Base-by-base conservation (phyloP, 1,284 basidiomycete species). In the Apiotrichum akiyoshidainum region DNA sequence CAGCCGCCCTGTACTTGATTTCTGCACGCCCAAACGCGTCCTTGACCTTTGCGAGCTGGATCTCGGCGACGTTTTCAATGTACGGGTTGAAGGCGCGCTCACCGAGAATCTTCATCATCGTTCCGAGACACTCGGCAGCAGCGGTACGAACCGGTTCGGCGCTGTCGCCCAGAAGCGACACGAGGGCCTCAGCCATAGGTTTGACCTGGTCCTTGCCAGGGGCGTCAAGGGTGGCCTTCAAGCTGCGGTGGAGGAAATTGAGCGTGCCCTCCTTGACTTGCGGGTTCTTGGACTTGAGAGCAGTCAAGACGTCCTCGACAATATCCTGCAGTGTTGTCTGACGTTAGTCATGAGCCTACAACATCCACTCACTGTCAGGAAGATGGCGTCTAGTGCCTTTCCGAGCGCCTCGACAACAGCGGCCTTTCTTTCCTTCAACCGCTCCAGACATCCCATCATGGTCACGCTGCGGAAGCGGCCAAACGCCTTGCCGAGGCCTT, bases 21-120 rank as follows among this genome's bases (percentile, higher is more conserved):
- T 86, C 86, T 2, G 91, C 92, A 66, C 88, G 90, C 65, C 89
- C 92, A 67, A 85, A 92, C 11, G 90, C 90, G 71, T 98, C 96
- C 77, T 90, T 94, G 57, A 99, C 90, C 78, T 99, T 99, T 7
- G 81, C 83, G 78, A 93, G 95, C 65, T 94, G 84, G 41, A 97
- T 83, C 68, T 98, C 94, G 37, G 92, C 87, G 54, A 99, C 81
- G 31, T 83, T 81, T 63, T 98, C 95, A 80, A 98, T 84, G 39
- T 90, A 83, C 0, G 90, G 89, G 73, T 89, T 92, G 63, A 99
- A 84, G 13, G 90, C 87, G 33, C 96, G 83, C 75, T 99, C 95
- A 26, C 96, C 96, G 14, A 99, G 85, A 82, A 99, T 93, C 81
- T 92, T 97, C 90, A 96, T 95, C 65, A 99, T 80, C 0, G 87